Conservation (phyloP, 352 stramenopile genomes). For the Globisporangium mamillatum region DNA sequence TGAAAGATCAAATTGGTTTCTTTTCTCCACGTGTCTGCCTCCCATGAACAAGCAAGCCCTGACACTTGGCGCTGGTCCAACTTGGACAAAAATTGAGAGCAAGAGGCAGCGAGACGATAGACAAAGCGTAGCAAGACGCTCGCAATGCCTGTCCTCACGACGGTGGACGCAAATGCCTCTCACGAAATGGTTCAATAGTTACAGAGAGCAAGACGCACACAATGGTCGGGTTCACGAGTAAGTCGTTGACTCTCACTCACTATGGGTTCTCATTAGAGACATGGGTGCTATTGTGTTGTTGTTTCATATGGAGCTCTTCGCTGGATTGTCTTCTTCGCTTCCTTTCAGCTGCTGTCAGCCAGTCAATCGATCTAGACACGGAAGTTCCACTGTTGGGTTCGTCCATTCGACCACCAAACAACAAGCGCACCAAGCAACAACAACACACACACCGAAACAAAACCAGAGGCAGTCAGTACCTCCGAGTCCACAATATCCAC, state of each 20-base stretch:
- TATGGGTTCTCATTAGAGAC: neutral
- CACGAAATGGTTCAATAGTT: neutral
- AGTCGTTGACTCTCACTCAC: neutral
- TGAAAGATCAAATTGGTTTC: neutral
- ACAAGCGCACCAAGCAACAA: neutral
- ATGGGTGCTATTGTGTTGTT: neutral
- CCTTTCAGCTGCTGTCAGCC: neutral
- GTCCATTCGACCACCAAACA: neutral
- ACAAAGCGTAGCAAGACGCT: neutral
- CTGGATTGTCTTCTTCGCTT: neutral
- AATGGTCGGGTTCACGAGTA: no score
- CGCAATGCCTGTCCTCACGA: neutral
- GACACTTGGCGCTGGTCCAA: neutral
- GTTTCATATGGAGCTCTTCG: neutral
- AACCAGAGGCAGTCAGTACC: slow-evolving; percentile 16
- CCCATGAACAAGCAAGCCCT: neutral
- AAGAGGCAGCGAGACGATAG: neutral
- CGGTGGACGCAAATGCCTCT: neutral
- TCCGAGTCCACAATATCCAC: slow-evolving; percentile 1
- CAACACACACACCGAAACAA: slow-evolving; percentile 3
- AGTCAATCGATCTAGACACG: slow-evolving; percentile 36
- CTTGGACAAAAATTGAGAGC: neutral
- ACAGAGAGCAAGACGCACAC: neutral
- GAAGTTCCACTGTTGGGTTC: slow-evolving; percentile 59
- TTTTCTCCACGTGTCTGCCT: neutral